phyloP scores from a whole-genome alignment of 768 basidiomycete species.

The Trametes punicea region DNA sequence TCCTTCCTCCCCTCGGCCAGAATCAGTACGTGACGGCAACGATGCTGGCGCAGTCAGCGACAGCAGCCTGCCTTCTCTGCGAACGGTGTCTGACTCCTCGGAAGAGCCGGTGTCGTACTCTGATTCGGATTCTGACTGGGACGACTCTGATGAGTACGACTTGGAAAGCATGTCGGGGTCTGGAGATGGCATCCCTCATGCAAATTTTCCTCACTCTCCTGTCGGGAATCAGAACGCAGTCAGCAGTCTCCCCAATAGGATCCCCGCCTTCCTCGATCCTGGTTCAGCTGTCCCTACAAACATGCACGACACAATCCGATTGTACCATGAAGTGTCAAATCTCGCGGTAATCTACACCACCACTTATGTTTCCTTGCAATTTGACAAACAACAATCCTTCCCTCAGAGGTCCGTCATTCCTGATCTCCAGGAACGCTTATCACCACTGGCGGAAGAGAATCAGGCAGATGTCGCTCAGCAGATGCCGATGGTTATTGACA shows the following conservation, averaged over 20 bases:
- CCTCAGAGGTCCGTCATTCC: no score
- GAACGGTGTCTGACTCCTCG: constrained; percentile 25
- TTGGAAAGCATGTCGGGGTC: background rate
- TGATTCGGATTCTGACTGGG: constrained; percentile 15
- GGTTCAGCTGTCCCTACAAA: no score
- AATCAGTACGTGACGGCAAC: background rate
- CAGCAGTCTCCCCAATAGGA: no score
- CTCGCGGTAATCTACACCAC: no score
- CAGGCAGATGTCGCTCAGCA: background rate
- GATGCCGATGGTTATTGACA: background rate
- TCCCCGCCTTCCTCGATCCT: no score
- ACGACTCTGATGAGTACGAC: constrained; percentile 7
- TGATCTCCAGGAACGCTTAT: no score
- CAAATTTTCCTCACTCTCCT: background rate
- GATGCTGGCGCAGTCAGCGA: constrained; percentile 13
- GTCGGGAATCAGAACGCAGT: background rate
- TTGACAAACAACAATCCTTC: no score
- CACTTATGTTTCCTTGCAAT: no score
- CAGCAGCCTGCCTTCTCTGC: constrained; percentile 24
- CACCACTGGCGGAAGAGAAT: no score
- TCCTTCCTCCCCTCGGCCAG: background rate
- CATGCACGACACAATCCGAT: no score
- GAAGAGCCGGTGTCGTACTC: constrained; percentile 11
- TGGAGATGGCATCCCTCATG: constrained; percentile 8
- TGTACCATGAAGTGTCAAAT: no score